Conservation (phyloP, 306 rosid species). For the Herpetospermum pedunculosum region DNA sequence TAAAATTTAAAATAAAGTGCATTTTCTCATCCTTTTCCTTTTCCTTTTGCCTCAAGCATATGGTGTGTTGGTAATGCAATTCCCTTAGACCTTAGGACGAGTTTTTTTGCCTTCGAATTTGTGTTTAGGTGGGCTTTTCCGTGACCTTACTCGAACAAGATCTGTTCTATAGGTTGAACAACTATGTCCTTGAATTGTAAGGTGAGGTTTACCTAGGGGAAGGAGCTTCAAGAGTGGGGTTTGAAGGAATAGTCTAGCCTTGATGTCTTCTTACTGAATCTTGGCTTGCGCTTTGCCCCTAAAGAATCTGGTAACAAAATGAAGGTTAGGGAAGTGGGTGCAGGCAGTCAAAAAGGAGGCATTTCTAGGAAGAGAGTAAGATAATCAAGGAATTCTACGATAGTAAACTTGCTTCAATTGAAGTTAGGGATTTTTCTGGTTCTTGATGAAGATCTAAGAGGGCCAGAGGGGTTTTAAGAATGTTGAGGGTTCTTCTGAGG, state of each 20-base stretch:
- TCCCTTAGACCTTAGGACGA: not conserved
- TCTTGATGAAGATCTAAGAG: not conserved
- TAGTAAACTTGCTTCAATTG: not conserved
- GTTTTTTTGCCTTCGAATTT: not conserved
- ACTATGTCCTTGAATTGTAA: not conserved
- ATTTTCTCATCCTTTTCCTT: not conserved
- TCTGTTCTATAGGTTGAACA: not conserved
- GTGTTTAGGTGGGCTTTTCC: not conserved
- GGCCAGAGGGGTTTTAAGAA: not conserved
- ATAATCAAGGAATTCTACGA: not conserved
- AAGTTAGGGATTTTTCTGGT: not conserved
- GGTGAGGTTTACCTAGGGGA: not conserved
- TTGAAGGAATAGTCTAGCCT: not conserved
- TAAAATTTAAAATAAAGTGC: not conserved
- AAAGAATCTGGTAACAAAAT: not conserved
- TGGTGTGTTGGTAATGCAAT: not conserved
- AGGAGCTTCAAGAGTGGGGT: not conserved
- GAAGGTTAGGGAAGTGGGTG: not conserved
- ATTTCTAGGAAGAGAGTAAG: not conserved
- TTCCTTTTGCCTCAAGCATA: no score
- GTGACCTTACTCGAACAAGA: not conserved
- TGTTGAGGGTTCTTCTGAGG: not conserved
- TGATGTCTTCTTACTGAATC: not conserved
- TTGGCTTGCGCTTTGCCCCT: not conserved
- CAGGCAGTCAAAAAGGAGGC: not conserved